Conservation (phyloP, 805 yeast species). For the Saturnispora diversa region DNA sequence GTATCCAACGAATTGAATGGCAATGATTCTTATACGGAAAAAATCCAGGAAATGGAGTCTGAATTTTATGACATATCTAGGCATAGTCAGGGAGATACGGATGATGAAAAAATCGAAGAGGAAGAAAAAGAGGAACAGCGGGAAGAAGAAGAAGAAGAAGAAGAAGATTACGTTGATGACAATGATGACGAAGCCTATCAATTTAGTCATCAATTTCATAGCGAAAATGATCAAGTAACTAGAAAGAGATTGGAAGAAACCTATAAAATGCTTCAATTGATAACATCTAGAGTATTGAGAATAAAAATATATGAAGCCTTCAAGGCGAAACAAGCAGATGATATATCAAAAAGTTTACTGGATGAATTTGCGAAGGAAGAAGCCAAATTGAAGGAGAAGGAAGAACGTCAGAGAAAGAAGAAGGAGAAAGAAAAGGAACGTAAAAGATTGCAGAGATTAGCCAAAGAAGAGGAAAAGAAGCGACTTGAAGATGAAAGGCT, state of each 20-base stretch:
- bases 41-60: too few species aligned
- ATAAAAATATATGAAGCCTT: conserved; percentile 67
- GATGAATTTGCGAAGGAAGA: conserved; percentile 69
- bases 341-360: conserved; percentile 51
- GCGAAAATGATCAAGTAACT: conserved; percentile 43
- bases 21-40: too few species aligned
- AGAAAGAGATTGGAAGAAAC: conserved; percentile 67
- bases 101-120: conserved; percentile 11
- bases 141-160: conserved; percentile 14
- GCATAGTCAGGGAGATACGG: too few species aligned
- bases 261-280: conserved; percentile 68
- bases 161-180: conserved; percentile 18
- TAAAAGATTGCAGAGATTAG: conserved; percentile 52
- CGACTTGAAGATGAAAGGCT: conserved; percentile 41
- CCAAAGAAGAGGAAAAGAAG: conserved; percentile 53
- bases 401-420: conserved; percentile 55
- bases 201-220: conserved; percentile 34
- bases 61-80: too few species aligned
- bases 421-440: conserved; percentile 66
- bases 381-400: conserved; percentile 52
- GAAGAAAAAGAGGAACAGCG: conserved; percentile 13
- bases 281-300: conserved; percentile 71
- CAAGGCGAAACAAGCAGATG: conserved; percentile 74
- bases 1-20: too few species aligned
- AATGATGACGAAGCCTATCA: conserved; percentile 20